These are phyloP conservation scores for Candida palmyrensis DNA, from an alignment of 805 yeast species.

Conservation along the genomic window DNA sequence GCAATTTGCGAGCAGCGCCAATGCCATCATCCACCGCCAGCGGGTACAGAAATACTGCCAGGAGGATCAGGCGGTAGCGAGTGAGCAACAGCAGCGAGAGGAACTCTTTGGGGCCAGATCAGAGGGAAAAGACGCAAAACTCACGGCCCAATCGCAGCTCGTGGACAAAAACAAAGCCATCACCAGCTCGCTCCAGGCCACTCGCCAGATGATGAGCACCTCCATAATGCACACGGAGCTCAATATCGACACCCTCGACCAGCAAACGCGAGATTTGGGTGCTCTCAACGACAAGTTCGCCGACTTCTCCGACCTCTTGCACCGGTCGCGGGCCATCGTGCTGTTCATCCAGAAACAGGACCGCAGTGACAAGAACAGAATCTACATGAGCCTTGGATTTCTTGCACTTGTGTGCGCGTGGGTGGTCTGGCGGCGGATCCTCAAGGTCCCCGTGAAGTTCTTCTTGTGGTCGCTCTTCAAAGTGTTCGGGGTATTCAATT, in stretches of 20 bases:
- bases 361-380: conserved; percentile 41
- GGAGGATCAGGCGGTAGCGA: background rate
- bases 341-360: conserved; percentile 50
- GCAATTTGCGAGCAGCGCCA: conserved; percentile 18
- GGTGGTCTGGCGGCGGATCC: conserved; percentile 46
- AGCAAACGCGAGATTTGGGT: conserved; percentile 39
- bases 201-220: conserved; percentile 44
- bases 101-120: conserved; percentile 14
- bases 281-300: conserved; percentile 38
- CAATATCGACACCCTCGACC: conserved; percentile 43
- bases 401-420: conserved; percentile 41
- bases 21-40: conserved; percentile 24
- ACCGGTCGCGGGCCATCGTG: conserved; percentile 41
- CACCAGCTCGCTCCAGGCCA: conserved; percentile 42
- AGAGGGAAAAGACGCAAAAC: conserved; percentile 12
- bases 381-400: conserved; percentile 44
- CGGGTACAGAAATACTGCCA: conserved; percentile 21
- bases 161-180: conserved; percentile 42
- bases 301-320: conserved; percentile 36
- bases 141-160: conserved; percentile 35
- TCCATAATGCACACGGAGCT: conserved; percentile 48
- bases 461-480: conserved; percentile 44
- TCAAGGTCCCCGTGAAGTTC: conserved; percentile 39
- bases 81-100: conserved; percentile 6
- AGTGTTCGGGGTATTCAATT: conserved; percentile 21